Conservation (phyloP, 1,139 yeast species). For the Schizosaccharomyces versatilis region DNA sequence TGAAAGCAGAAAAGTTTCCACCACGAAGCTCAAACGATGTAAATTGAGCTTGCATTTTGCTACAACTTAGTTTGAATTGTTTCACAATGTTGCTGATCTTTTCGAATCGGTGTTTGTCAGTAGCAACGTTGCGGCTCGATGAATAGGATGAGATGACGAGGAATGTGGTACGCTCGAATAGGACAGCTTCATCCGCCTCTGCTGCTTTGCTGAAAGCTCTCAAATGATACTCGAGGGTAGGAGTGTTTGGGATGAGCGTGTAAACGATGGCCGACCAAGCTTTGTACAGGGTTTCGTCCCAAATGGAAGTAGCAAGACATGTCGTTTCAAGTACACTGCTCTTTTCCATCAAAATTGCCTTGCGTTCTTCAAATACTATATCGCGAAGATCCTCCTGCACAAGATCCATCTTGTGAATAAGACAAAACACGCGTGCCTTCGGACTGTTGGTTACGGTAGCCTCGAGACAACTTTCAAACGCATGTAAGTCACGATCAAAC, state of each 20-base stretch:
- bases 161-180: constrained; percentile 85
- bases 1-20: constrained; percentile 41
- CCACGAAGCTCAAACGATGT: constrained; percentile 60
- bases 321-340: constrained; percentile 62
- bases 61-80: constrained; percentile 76
- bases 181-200: constrained; percentile 72
- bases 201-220: constrained; percentile 51
- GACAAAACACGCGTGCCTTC: constrained; percentile 71
- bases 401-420: constrained; percentile 87
- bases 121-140: constrained; percentile 14
- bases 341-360: constrained; percentile 23
- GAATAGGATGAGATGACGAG: constrained; percentile 52
- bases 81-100: constrained; percentile 84
- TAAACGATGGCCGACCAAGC: constrained; percentile 97
- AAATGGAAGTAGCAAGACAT: constrained; percentile 83
- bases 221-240: constrained; percentile 52
- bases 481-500: constrained; percentile 79
- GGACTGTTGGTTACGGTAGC: constrained; percentile 74
- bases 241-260: constrained; percentile 80
- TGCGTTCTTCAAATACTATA: constrained; percentile 26
- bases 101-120: constrained; percentile 84
- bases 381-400: constrained; percentile 73
- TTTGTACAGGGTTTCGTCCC: constrained; percentile 81
- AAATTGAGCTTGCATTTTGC: constrained; percentile 68
- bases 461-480: constrained; percentile 62